Evolutionary conservation across 257 asterid genomes (phyloP).

Genomic region (Jacaranda mimosifolia): DNA sequence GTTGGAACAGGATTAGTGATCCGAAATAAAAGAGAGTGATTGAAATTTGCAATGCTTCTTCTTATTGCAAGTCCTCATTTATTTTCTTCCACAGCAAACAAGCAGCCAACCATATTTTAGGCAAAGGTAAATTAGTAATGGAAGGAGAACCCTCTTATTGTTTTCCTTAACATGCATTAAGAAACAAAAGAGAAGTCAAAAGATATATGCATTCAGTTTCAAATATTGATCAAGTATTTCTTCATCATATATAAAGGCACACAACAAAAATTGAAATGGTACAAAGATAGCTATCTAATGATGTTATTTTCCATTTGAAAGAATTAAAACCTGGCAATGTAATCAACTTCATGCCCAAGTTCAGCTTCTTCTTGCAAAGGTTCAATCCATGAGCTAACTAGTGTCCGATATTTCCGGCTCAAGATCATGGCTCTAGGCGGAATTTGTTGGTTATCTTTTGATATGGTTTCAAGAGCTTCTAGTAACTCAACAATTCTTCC

Average conservation of each 20-base stretch:
- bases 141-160: background rate
- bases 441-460: conserved; percentile 78
- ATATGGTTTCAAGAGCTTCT: conserved; percentile 92
- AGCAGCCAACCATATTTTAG: background rate
- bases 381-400: conserved; percentile 99
- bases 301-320: conserved; percentile 40
- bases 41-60: background rate
- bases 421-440: conserved; percentile 96
- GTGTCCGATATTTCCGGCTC: conserved; percentile 90
- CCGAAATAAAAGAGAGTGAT: background rate
- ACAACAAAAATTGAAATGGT: background rate
- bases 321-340: conserved; percentile 75
- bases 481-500: conserved; percentile 91
- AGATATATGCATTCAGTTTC: background rate
- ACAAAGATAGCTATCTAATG: conserved; percentile 28
- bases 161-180: background rate
- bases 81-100: background rate
- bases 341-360: conserved; percentile 95
- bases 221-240: background rate
- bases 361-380: conserved; percentile 99
- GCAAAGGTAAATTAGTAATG: background rate
- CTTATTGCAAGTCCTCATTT: background rate
- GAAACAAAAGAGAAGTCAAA: conserved; percentile 13
- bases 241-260: conserved; percentile 31
- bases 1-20: background rate